phyloP scores from a whole-genome alignment of 257 asterid species.

The Handroanthus guayacan region DNA sequence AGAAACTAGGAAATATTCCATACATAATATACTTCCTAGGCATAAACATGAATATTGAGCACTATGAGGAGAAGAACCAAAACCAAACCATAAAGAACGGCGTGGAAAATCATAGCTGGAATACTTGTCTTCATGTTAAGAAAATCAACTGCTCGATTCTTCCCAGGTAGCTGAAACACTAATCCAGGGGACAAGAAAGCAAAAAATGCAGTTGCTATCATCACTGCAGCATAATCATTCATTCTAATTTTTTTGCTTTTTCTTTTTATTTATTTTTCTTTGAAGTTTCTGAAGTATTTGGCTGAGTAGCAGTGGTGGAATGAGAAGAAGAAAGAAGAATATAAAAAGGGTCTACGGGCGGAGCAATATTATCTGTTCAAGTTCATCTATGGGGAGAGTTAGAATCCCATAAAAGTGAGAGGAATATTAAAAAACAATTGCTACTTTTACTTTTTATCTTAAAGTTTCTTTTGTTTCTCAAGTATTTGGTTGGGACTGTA shows the following conservation, averaged over 20 bases:
- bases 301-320: constrained; percentile 26
- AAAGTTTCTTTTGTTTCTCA: constrained; percentile 3
- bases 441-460: constrained; percentile 7
- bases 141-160: constrained; percentile 65
- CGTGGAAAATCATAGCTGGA: constrained; percentile 62
- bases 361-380: constrained; percentile 18
- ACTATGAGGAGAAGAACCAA: constrained; percentile 71
- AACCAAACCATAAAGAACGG: constrained; percentile 74
- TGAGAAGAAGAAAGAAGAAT: constrained; percentile 29
- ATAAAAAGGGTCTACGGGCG: constrained; percentile 33
- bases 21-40: constrained; percentile 29
- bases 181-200: constrained; percentile 76
- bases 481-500: background rate
- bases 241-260: constrained; percentile 36
- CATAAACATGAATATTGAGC: constrained; percentile 73
- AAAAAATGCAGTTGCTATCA: constrained; percentile 76
- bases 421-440: constrained; percentile 34
- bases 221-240: constrained; percentile 72
- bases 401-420: constrained; percentile 41
- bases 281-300: background rate
- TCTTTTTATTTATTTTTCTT: too few relatives aligned
- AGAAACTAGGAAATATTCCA: background rate
- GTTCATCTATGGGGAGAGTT: constrained; percentile 23
- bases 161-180: constrained; percentile 81
- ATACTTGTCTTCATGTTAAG: constrained; percentile 78